Evolutionary conservation across 176 grass and related monocot genomes (phyloP).

Genomic region (Oryza nivara): DNA sequence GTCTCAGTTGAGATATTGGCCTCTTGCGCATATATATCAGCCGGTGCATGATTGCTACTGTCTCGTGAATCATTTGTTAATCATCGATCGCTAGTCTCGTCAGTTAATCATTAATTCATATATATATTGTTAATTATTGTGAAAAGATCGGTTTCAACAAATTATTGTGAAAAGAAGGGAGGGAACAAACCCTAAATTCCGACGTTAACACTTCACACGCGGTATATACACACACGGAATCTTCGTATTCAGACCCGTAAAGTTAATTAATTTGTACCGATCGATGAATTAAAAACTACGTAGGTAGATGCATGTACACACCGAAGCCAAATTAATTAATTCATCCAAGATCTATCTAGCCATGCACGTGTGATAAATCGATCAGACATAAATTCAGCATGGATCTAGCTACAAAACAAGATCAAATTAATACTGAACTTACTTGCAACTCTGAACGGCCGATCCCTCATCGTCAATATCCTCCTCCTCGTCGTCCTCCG

Average conservation of each 20-base stretch:
- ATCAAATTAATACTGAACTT: neutral
- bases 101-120: neutral
- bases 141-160: neutral
- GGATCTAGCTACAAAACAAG: neutral
- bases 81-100: neutral
- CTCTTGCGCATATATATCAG: neutral
- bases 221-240: neutral
- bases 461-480: slow-evolving; percentile 17
- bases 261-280: neutral
- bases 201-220: slow-evolving; percentile 23
- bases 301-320: neutral
- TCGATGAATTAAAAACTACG: neutral
- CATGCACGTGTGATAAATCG: neutral
- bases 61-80: neutral
- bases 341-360: neutral
- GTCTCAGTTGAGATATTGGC: neutral
- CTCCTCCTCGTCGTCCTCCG: slow-evolving; percentile 31
- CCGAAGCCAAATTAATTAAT: neutral
- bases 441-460: slow-evolving; percentile 33
- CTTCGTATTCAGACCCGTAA: neutral
- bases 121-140: neutral
- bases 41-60: neutral
- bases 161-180: neutral
- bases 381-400: neutral
- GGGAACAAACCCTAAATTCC: slow-evolving; percentile 21